Conservation (phyloP, 2,329 filamentous ascomycete species). For the Neonectria hederae region DNA sequence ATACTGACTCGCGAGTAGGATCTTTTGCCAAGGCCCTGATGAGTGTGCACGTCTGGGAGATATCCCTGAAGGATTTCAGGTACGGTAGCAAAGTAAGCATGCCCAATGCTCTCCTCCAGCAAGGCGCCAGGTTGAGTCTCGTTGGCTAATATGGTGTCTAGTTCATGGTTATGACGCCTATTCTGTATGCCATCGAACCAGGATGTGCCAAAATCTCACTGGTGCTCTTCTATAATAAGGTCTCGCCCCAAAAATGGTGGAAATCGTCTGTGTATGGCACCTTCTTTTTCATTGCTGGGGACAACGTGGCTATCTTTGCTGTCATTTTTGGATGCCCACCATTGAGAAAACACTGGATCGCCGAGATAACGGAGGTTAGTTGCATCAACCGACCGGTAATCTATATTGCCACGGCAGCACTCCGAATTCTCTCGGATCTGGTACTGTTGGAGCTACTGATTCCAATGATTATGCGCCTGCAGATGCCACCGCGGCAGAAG, state of each 20-base stretch:
- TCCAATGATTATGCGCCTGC: slow-evolving; percentile 54
- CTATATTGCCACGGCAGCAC: slow-evolving; percentile 48
- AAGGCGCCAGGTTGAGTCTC: slow-evolving; percentile 1
- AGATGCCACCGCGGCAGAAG: slow-evolving; percentile 58
- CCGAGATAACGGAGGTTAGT: slow-evolving; percentile 41
- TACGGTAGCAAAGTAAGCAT: slow-evolving; percentile 20
- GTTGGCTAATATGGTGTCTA: slow-evolving; percentile 39
- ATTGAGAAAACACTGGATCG: slow-evolving; percentile 45
- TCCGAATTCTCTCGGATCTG: slow-evolving; percentile 60
- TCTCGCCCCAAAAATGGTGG: slow-evolving; percentile 50
- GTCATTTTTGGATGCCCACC: slow-evolving; percentile 52
- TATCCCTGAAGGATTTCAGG: slow-evolving; percentile 35
- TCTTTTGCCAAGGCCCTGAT: slow-evolving; percentile 29
- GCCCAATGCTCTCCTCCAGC: slow-evolving; percentile 14
- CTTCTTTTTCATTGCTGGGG: slow-evolving; percentile 45
- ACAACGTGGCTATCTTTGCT: slow-evolving; percentile 47
- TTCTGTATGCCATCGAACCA: slow-evolving; percentile 39
- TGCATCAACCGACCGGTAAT: slow-evolving; percentile 51
- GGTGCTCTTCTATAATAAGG: slow-evolving; percentile 49
- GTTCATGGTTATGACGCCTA: slow-evolving; percentile 36
- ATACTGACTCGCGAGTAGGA: slow-evolving; percentile 8
- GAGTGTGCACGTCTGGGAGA: slow-evolving; percentile 47
- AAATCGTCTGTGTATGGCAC: slow-evolving; percentile 43
- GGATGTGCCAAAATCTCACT: slow-evolving; percentile 51
- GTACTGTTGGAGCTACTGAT: slow-evolving; percentile 58